Evolutionary conservation across 2,329 filamentous ascomycete genomes (phyloP), one percentile per base, ranked within the genome.

Genomic region (Fusarium beomiforme): DNA sequence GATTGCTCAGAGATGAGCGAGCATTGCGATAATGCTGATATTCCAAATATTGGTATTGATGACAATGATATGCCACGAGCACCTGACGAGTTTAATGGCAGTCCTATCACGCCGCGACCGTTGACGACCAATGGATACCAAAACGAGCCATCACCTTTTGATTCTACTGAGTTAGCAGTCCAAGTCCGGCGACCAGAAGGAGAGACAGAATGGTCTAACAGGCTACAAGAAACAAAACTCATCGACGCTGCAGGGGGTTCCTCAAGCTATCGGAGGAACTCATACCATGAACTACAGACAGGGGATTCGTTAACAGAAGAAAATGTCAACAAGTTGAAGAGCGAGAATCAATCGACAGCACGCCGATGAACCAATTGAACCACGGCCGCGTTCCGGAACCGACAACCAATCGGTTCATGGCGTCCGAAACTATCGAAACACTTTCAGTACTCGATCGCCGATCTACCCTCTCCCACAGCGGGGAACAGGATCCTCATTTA

Each of bases 291-390:
- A 41, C 64, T 75, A 29, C 75, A 79, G 14, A 61, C 73, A 11
- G 82, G 82, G 6, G 84, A 87, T 59, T 83, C 83, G 8, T 72
- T 89, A 67, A 89, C 87, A 2, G 84, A 87, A 67, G 86, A 86
- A 73, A 89, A 89, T 70, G 79, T 89, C 49, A 85, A 83, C 37
- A 85, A 80, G 66, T 72, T 88, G 46, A 81, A 81, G 61, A 79
- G 78, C 61, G 80, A 84, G 59, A 81, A 76, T 47, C 68, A 72
- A 47, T 68, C 67, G 39, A 67, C 64, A 33, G 50, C 66, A 53
- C 74, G 69, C 26, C 68, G 66, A 46, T 75, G 73, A 56, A 34
- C 60, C 23, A 37, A 55, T 33, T 9, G 49, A 29, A 26, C 33
- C 17, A 34, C 33, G 36, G 23, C 31, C 34, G 24, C 14, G 41